phyloP scores from a whole-genome alignment of 2,329 filamentous ascomycete species.

The Ceratocystis ficicola region DNA sequence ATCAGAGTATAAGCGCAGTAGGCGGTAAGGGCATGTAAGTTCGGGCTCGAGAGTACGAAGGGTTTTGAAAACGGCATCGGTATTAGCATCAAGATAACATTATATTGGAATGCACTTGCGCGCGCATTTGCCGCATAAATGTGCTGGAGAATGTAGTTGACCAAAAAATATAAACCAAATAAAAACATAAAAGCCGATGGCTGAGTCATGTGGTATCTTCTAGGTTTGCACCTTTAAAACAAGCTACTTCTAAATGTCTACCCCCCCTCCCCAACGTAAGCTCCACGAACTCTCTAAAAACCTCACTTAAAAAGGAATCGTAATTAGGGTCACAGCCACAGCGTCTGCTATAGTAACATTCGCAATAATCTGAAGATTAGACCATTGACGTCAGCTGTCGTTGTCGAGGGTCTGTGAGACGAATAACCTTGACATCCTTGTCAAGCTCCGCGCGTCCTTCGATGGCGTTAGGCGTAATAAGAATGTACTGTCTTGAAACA shows the following conservation, averaged over 20 bases:
- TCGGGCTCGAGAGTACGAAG: too few species aligned
- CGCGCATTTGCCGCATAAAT: too few species aligned
- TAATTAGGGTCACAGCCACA: not conserved
- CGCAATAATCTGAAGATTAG: not conserved
- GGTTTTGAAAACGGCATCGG: too few species aligned
- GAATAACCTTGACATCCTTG: slow-evolving; percentile 66
- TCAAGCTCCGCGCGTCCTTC: slow-evolving; percentile 44
- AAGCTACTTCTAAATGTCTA: not conserved
- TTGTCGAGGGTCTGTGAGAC: slow-evolving; percentile 50
- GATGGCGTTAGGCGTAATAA: slow-evolving; percentile 89
- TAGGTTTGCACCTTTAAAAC: slow-evolving; percentile 4
- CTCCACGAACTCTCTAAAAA: not conserved
- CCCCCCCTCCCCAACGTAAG: not conserved
- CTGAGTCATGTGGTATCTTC: not conserved
- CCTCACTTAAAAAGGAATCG: not conserved
- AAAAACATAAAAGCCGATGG: not conserved
- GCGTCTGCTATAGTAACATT: not conserved
- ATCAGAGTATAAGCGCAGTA: slow-evolving; percentile 51
- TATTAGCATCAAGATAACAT: too few species aligned
- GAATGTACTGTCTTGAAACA: slow-evolving; percentile 84
- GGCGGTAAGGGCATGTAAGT: not conserved
- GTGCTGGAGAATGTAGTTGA: too few species aligned
- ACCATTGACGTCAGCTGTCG: slow-evolving; percentile 27
- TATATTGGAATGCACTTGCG: too few species aligned
- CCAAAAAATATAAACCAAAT: not conserved